These are phyloP conservation scores for Hibiscus syriacus DNA, from an alignment of 345 rosid species.

Conservation along the genomic window DNA sequence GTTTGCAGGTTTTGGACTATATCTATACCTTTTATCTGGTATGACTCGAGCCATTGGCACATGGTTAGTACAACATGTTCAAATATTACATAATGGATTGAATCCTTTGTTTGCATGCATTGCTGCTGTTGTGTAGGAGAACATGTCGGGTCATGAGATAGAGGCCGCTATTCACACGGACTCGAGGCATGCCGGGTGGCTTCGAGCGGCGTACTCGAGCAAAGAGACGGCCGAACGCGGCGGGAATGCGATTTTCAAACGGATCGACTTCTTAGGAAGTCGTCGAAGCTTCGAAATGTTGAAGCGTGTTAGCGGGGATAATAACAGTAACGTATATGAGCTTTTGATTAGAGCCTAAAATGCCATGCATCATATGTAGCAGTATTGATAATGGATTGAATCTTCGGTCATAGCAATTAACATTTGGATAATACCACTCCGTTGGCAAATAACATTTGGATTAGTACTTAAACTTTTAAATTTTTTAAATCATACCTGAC, in stretches of 20 bases:
- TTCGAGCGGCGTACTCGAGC: slow-evolving; percentile 43
- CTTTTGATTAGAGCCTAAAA: slow-evolving; percentile 68
- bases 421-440: too few species aligned
- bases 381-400: neutral
- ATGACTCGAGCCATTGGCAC: slow-evolving; percentile 4
- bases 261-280: slow-evolving; percentile 82
- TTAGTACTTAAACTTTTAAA: too few species aligned
- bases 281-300: slow-evolving; percentile 73
- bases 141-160: slow-evolving; percentile 55
- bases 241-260: slow-evolving; percentile 44
- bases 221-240: slow-evolving; percentile 48
- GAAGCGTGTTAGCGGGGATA: slow-evolving; percentile 75
- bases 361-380: neutral
- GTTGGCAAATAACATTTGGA: too few species aligned
- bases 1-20: slow-evolving; percentile 67
- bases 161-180: slow-evolving; percentile 82
- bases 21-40: slow-evolving; percentile 88
- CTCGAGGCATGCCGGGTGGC: slow-evolving; percentile 75
- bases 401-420: neutral
- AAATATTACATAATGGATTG: neutral
- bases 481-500: too few species aligned
- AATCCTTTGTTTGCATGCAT: neutral
- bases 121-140: slow-evolving; percentile 42
- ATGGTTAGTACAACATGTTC: neutral
- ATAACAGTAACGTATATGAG: slow-evolving; percentile 73